These are phyloP conservation scores for Adansonia madagascariensis DNA, from an alignment of 441 rosid species.

Conservation along the genomic window DNA sequence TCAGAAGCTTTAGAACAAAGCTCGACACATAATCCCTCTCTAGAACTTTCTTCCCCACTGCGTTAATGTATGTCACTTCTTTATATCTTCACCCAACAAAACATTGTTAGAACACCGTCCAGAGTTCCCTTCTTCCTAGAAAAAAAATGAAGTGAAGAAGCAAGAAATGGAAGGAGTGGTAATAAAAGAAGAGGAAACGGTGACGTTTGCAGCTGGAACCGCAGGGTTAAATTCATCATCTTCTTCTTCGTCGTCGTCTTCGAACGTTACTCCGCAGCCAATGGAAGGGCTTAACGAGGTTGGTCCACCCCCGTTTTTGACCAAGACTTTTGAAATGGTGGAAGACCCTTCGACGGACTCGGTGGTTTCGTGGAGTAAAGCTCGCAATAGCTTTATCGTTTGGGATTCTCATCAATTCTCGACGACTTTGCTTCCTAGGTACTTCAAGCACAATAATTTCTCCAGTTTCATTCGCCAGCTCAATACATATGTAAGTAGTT, in stretches of 20 bases:
- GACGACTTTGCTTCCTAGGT: conserved; percentile 56
- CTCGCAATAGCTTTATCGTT: conserved; percentile 64
- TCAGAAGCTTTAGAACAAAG: conserved; percentile 24
- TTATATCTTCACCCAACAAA: conserved; percentile 24
- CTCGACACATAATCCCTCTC: conserved; percentile 28
- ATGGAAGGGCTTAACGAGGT: conserved; percentile 68
- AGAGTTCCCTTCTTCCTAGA: neutral
- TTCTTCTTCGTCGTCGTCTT: conserved; percentile 53
- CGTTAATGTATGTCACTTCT: neutral
- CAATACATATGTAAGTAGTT: conserved; percentile 64
- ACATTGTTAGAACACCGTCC: neutral
- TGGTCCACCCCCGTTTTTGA: conserved; percentile 75
- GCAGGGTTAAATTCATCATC: conserved; percentile 44
- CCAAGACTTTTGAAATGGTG: conserved; percentile 67
- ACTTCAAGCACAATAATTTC: conserved; percentile 70
- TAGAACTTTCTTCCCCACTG: conserved; percentile 46
- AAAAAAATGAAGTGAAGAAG: neutral
- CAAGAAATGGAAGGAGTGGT: conserved; percentile 41
- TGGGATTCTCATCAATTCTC: conserved; percentile 63
- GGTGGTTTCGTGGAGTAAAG: conserved; percentile 65
- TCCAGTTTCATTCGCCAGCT: conserved; percentile 79
- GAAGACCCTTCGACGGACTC: conserved; percentile 61
- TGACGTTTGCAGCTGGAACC: conserved; percentile 25
- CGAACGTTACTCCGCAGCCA: conserved; percentile 56
- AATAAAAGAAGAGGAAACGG: conserved; percentile 62